Base-by-base conservation (phyloP, 352 stramenopile genomes). In the Phytophthora chlamydospora region DNA sequence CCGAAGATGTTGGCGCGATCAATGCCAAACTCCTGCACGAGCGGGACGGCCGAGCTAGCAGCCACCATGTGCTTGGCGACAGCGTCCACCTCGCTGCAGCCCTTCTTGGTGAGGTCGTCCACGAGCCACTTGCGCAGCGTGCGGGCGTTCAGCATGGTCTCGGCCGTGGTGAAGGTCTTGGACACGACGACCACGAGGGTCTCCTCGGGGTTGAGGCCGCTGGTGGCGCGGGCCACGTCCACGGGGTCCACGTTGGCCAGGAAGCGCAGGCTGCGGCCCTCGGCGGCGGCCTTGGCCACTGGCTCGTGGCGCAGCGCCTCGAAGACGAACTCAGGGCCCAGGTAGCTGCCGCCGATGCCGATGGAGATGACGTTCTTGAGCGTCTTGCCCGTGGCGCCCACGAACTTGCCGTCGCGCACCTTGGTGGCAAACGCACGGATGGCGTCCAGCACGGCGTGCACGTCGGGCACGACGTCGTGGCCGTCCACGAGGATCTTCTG, bases 101-200 rank as follows among this genome's bases (percentile, higher is more conserved):
- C 84, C 73, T 98, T 96, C 33, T 86, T 79, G 46, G 75, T 75
- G 32, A 98, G 96, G 50, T 95, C 94, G 14, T 97, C 77, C 17
- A 98, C 73, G 29, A 99, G 79, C 96, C 97, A 99, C 66, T 97
- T 89, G 64, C 95, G 92, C 44, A 98, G 78, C 35, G 95, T 98
- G 52, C 93, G 83, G 21, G 97, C 97, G 73, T 99, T 99, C 19
- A 99, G 88, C 97, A 99, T 99, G 31, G 97, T 99, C 81, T 99
- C 98, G 14, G 97, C 95, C 6, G 97, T 99, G 11, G 97, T 99
- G 73, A 99, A 99, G 2, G 96, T 99, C 80, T 99, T 99, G 62
- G 88, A 98, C 35, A 99, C 96, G 47, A 99, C 90, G 36, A 99
- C 83, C 39, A 99, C 91, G 6, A 99, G 75, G 3, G 97, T 99